Evolutionary conservation across 1,284 basidiomycete species (phyloP), one percentile per base, ranked within the genome.

Genomic region (Fomitopsis betulina): DNA sequence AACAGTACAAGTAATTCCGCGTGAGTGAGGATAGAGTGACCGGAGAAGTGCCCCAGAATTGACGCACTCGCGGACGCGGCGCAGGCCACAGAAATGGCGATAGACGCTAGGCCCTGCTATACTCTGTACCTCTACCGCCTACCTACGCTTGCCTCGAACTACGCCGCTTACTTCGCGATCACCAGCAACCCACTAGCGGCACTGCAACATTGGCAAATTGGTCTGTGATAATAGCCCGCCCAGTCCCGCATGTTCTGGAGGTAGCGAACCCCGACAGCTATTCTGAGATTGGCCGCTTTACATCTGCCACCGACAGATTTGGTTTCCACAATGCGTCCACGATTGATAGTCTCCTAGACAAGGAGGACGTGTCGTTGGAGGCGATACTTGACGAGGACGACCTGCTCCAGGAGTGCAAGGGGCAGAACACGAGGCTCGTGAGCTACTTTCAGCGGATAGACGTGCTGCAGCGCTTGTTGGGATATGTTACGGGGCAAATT

Each of bases 351-450:
- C 81, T 93, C 62, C 82, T 93, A 64, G 89, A 92, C 80, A 89
- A 89, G 77, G 89, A 91, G 64, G 89, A 91, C 66, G 86, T 91
- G 62, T 81, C 85, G 40, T 80, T 98, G 53, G 95, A 98, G 74
- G 89, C 94, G 53, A 87, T 98, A 58, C 79, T 98, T 58, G 94
- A 97, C 76, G 94, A 98, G 76, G 91, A 94, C 71, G 95, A 98
- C 72, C 79, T 98, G 56, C 78, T 98, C 54, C 92, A 94, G 73
- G 96, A 98, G 73, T 95, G 94, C 83, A 98, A 98, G 75, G 82
- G 91, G 4, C 94, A 96, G 73, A 98, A 98, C 71, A 89, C 89
- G 38, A 81, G 93, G 64, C 84, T 95, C 51, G 87, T 93, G 64
- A 87, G 91, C 70, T 95, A 93, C 72, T 90, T 95, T 63, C 86